Percentiles rank a stretch among this genome's conserved stretches.
phyloP scores from a whole-genome alignment of 208 protist genomes.

The Acanthamoeba healyi region DNA sequence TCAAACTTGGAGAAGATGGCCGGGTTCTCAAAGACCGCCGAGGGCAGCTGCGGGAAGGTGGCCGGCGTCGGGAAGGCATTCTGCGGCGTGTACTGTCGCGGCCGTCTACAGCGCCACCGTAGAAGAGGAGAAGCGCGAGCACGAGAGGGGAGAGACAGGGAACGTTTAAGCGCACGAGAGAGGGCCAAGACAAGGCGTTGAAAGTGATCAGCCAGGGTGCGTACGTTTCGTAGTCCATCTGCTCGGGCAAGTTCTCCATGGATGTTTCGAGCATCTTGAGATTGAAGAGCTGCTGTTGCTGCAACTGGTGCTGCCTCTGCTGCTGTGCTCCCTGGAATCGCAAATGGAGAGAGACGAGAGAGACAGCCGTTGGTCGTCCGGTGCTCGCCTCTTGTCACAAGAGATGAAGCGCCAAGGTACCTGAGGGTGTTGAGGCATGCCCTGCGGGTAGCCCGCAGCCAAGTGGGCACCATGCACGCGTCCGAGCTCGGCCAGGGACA shows the following conservation, averaged over 20 bases:
- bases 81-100: constrained; percentile 52
- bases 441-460: background rate
- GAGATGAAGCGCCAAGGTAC: no score
- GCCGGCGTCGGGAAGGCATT: constrained; percentile 21
- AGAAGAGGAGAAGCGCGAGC: no score
- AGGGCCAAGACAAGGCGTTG: no score
- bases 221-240: constrained; percentile 21
- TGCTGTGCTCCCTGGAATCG: background rate
- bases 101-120: background rate
- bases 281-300: constrained; percentile 57
- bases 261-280: constrained; percentile 63
- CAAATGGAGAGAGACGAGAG: no score
- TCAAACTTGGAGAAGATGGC: constrained; percentile 96
- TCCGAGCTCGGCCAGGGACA: background rate
- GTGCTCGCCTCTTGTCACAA: no score
- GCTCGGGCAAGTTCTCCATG: constrained; percentile 52
- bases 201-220: no score
- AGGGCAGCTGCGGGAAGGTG: constrained; percentile 24
- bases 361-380: no score
- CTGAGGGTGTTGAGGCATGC: constrained; percentile 1
- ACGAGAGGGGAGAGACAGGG: no score
- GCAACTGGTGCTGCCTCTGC: constrained; percentile 33
- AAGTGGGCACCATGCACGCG: background rate
- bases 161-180: no score
- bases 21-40: constrained; percentile 89